Conservation (phyloP, 371 early-diverging fungal genomes). For the Basidiobolus meristosporus region DNA sequence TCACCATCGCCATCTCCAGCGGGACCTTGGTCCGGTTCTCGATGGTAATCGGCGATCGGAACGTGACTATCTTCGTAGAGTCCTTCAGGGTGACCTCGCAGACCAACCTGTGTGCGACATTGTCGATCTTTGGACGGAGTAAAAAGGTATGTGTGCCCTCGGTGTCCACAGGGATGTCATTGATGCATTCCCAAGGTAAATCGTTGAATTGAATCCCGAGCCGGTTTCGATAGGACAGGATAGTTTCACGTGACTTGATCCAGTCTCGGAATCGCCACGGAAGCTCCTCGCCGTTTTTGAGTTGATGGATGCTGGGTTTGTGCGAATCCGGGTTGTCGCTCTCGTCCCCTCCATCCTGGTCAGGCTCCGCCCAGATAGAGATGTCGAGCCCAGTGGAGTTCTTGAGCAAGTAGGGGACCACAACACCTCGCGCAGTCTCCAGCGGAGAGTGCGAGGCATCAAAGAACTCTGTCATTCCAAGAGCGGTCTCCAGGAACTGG, state of each 20-base stretch:
- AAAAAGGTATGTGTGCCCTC: constrained; percentile 62
- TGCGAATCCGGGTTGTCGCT: constrained; percentile 15
- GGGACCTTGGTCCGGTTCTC: constrained; percentile 62
- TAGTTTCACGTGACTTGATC: constrained; percentile 71
- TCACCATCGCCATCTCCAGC: constrained; percentile 63
- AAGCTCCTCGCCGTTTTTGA: constrained; percentile 50
- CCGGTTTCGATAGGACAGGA: constrained; percentile 30
- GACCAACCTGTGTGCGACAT: constrained; percentile 63
- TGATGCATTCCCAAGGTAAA: constrained; percentile 77
- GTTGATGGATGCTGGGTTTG: constrained; percentile 35
- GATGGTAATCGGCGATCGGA: constrained; percentile 67
- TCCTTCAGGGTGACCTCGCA: constrained; percentile 70
- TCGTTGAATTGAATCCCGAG: constrained; percentile 73
- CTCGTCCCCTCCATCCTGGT: no score
- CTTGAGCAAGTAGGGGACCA: constrained; percentile 62
- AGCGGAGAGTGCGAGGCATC: no score
- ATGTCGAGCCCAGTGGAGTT: constrained; percentile 83
- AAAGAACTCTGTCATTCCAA: no score
- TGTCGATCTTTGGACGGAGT: constrained; percentile 57
- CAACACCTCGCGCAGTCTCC: no score
- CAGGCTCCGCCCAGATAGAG: constrained; percentile 73
- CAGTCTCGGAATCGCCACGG: constrained; percentile 95
- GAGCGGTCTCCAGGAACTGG: constrained; percentile 46
- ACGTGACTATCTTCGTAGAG: constrained; percentile 79
- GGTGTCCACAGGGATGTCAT: constrained; percentile 67